Percentiles rank a stretch among this genome's conserved stretches.
Evolutionary conservation across 2,329 filamentous ascomycete genomes (phyloP).

Genomic region (Zasmidium angulare): DNA sequence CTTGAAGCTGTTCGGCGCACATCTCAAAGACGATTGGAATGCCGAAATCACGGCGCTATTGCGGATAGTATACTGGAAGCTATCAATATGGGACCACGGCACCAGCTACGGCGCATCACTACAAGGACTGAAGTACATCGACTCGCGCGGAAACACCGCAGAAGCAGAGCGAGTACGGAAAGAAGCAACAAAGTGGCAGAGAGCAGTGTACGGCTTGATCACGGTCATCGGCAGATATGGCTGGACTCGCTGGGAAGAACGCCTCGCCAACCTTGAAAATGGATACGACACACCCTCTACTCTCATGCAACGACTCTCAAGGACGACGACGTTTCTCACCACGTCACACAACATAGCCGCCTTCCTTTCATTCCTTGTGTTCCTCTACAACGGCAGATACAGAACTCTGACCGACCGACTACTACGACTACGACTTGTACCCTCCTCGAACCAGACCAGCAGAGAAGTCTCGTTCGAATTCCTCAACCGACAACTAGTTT

Average conservation of each 20-base stretch:
- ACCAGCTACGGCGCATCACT: conserved; percentile 91
- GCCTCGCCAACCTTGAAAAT: conserved; percentile 74
- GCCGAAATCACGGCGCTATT: conserved; percentile 79
- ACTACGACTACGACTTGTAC: conserved; percentile 78
- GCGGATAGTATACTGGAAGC: conserved; percentile 82
- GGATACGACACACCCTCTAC: conserved; percentile 62
- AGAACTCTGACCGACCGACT: conserved; percentile 85
- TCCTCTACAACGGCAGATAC: conserved; percentile 87
- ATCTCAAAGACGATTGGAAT: conserved; percentile 82
- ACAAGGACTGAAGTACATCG: conserved; percentile 87
- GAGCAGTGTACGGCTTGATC: conserved; percentile 76
- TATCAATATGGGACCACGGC: conserved; percentile 95
- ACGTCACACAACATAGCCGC: conserved; percentile 79
- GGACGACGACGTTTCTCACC: conserved; percentile 66
- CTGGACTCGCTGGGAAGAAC: conserved; percentile 90
- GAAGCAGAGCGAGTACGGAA: conserved; percentile 45
- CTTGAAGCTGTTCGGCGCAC: conserved; percentile 78
- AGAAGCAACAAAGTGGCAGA: conserved; percentile 78
- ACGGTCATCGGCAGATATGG: conserved; percentile 86
- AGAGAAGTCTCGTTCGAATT: conserved; percentile 97
- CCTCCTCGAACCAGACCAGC: conserved; percentile 79
- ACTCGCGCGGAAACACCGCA: conserved; percentile 59
- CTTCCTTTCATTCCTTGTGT: conserved; percentile 83
- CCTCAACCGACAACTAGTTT: conserved; percentile 93
- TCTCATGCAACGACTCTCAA: conserved; percentile 60